phyloP scores from a whole-genome alignment of 495 filamentous ascomycete species.

The Xylaria telfairii region DNA sequence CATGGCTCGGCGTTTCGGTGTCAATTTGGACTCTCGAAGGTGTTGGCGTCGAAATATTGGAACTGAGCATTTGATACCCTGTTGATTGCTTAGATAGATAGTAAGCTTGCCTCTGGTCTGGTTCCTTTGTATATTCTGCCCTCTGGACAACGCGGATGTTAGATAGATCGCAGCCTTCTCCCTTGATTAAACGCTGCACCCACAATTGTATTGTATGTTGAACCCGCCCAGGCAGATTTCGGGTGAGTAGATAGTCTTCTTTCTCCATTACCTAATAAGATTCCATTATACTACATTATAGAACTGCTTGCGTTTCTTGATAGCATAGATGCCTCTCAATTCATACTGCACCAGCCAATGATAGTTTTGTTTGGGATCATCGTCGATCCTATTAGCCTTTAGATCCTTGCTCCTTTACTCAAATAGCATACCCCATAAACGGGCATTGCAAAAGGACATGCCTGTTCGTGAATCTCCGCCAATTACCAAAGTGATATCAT shows the following conservation, averaged over 20 bases:
- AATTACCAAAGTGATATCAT: not conserved
- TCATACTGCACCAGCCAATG: too few relatives aligned
- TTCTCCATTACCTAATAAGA: not conserved
- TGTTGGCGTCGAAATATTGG: not conserved
- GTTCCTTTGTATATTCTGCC: slow-evolving; percentile 11
- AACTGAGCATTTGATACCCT: slow-evolving; percentile 15
- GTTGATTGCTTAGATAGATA: not conserved
- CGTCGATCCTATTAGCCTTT: not conserved
- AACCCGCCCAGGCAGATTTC: not conserved
- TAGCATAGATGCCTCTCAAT: too few relatives aligned
- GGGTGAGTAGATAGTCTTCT: not conserved
- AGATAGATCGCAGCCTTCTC: not conserved
- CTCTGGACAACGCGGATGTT: slow-evolving; percentile 1
- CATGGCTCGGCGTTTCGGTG: not conserved
- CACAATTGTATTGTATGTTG: not conserved
- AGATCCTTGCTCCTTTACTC: not conserved
- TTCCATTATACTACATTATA: not conserved
- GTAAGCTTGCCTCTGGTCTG: not conserved
- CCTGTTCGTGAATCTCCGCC: not conserved
- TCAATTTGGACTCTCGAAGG: not conserved
- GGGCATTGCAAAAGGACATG: not conserved
- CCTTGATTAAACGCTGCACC: not conserved
- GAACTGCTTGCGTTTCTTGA: not conserved
- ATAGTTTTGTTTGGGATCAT: not conserved
- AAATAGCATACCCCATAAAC: not conserved